phyloP scores from a whole-genome alignment of 1,284 basidiomycete genomes.

The Ustilago esculenta region DNA sequence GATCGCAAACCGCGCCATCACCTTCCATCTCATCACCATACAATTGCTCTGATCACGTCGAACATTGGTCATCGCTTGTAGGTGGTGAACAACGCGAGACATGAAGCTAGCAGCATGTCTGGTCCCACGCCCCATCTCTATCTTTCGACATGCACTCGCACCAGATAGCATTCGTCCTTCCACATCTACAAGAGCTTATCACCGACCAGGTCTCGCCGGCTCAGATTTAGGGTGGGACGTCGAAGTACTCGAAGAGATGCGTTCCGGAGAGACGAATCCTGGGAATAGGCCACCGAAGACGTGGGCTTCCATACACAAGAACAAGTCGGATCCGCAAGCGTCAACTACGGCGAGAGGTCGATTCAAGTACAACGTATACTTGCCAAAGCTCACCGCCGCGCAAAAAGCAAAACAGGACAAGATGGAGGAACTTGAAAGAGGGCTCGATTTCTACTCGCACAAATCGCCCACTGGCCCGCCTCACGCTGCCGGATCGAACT shows the following conservation, averaged over 20 bases:
- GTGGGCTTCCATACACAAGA: constrained; percentile 31
- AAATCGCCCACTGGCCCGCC: constrained; percentile 19
- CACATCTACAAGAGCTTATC: not conserved
- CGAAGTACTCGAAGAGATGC: constrained; percentile 20
- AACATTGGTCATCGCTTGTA: not conserved
- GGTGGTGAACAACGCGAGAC: not conserved
- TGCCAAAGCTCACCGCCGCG: constrained; percentile 1
- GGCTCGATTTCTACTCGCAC: constrained; percentile 22
- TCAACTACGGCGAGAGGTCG: not conserved
- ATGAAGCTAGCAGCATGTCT: constrained; percentile 30
- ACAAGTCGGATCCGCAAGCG: not conserved
- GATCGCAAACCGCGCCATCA: not conserved
- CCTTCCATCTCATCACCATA: not conserved
- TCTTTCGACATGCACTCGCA: not conserved
- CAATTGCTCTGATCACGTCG: not conserved
- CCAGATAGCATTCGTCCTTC: not conserved
- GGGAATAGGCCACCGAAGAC: constrained; percentile 26
- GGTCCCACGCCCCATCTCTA: constrained; percentile 7
- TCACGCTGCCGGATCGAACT: constrained; percentile 4
- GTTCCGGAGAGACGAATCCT: not conserved
- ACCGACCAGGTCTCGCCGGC: no score
- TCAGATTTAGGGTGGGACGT: constrained; percentile 8
- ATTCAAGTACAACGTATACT: not conserved
- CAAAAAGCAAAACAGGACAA: constrained; percentile 17
- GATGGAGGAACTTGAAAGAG: constrained; percentile 23